Conservation (phyloP, 805 yeast genomes). For the Schwanniomyces occidentalis region DNA sequence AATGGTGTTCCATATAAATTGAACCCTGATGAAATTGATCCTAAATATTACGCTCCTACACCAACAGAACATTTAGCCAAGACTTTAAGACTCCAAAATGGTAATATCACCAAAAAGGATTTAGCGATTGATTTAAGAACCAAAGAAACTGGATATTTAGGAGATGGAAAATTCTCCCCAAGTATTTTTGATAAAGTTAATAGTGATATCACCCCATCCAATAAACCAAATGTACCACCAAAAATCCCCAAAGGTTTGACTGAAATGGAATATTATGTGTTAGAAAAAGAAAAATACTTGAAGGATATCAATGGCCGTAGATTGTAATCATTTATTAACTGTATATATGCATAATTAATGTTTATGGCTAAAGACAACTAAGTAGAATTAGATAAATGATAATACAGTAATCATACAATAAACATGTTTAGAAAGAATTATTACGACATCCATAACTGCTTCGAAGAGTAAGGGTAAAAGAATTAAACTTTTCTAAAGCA, state of each 20-base stretch:
- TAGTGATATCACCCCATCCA: slow-evolving; percentile 14
- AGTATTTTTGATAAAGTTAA: slow-evolving; percentile 33
- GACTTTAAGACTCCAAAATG: slow-evolving; percentile 22
- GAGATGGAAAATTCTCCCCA: slow-evolving; percentile 42
- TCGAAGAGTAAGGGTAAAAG: not conserved
- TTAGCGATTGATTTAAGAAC: slow-evolving; percentile 29
- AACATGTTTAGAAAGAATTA: too few relatives aligned
- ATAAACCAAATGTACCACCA: slow-evolving; percentile 45
- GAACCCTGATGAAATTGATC: slow-evolving; percentile 31
- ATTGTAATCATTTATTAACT: slow-evolving; percentile 8
- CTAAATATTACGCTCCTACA: slow-evolving; percentile 47
- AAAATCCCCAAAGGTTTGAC: slow-evolving; percentile 44
- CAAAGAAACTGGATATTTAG: slow-evolving; percentile 39
- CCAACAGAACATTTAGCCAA: slow-evolving; percentile 42
- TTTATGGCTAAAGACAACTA: too few relatives aligned
- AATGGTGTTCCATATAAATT: slow-evolving; percentile 21
- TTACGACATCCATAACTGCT: too few relatives aligned
- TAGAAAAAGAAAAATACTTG: slow-evolving; percentile 41
- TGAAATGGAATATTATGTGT: slow-evolving; percentile 41
- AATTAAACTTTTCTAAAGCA: too few relatives aligned
- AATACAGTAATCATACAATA: too few relatives aligned
- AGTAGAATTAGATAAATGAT: slow-evolving; percentile 1
- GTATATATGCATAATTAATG: too few relatives aligned
- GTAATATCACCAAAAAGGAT: slow-evolving; percentile 17
- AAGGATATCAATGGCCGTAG: slow-evolving; percentile 40